Conservation (phyloP, 306 rosid species). For the Arachis stenosperma region DNA sequence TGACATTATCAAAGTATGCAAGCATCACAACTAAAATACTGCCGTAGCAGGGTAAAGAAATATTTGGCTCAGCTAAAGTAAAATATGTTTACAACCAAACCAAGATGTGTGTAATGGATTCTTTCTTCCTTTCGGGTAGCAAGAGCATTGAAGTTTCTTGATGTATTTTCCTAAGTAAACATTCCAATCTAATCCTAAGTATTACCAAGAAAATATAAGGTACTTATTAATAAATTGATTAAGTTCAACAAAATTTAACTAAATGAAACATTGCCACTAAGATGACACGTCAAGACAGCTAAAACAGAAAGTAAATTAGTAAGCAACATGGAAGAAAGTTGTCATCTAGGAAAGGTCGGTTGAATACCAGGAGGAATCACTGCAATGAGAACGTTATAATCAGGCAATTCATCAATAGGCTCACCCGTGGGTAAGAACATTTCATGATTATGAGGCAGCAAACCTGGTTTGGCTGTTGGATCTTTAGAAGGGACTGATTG, state of each 20-base stretch:
- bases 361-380: slow-evolving; percentile 65
- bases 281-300: slow-evolving; percentile 28
- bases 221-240: not conserved
- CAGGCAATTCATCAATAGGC: slow-evolving; percentile 59
- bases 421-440: slow-evolving; percentile 78
- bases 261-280: slow-evolving; percentile 1
- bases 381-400: slow-evolving; percentile 62
- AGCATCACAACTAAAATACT: not conserved
- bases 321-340: slow-evolving; percentile 9
- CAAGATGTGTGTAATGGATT: not conserved
- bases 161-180: not conserved
- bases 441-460: slow-evolving; percentile 27
- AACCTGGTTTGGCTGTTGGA: slow-evolving; percentile 47
- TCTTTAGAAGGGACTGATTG: slow-evolving; percentile 47
- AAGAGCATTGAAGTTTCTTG: not conserved
- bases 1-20: not conserved
- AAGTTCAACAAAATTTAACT: not conserved
- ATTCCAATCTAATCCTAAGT: not conserved
- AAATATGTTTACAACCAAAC: not conserved
- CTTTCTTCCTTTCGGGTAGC: not conserved
- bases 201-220: slow-evolving; percentile 9
- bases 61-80: not conserved
- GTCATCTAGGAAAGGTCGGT: slow-evolving; percentile 25
- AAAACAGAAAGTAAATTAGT: not conserved
- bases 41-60: not conserved